phyloP scores from a whole-genome alignment of 2,329 filamentous ascomycete genomes.

The Nannizziopsis arthrosporioides region DNA sequence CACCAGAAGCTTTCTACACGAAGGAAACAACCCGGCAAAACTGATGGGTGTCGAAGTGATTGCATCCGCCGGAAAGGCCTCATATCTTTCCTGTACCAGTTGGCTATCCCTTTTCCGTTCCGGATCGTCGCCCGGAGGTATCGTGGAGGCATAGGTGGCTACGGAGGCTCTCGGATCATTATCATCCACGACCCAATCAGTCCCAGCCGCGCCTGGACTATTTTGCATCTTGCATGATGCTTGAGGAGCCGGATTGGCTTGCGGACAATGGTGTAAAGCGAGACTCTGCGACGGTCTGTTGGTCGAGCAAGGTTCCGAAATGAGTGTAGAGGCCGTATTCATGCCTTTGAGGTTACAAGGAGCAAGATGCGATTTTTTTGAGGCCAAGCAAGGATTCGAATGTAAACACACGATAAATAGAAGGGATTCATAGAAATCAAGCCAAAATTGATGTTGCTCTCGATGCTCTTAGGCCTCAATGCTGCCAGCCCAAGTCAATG shows the following conservation, averaged over 20 bases:
- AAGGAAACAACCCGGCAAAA: slow-evolving; percentile 79
- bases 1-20: slow-evolving; percentile 65
- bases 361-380: too few relatives aligned
- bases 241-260: not conserved
- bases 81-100: slow-evolving; percentile 40
- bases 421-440: too few relatives aligned
- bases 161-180: slow-evolving; percentile 42
- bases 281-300: not conserved
- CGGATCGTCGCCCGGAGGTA: slow-evolving; percentile 46
- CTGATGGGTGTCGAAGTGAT: slow-evolving; percentile 68
- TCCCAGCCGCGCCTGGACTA: not conserved
- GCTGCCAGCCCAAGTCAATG: too few relatives aligned
- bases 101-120: slow-evolving; percentile 42
- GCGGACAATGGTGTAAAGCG: not conserved
- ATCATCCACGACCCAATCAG: not conserved
- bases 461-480: too few relatives aligned
- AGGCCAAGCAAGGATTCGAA: too few relatives aligned
- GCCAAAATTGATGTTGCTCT: too few relatives aligned
- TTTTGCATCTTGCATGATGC: not conserved
- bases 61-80: slow-evolving; percentile 53
- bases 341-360: too few relatives aligned
- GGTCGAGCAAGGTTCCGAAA: not conserved
- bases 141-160: slow-evolving; percentile 69
- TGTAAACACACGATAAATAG: too few relatives aligned
- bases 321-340: too few relatives aligned